phyloP scores from a whole-genome alignment of 345 rosid species.

The Carallia brachiata region DNA sequence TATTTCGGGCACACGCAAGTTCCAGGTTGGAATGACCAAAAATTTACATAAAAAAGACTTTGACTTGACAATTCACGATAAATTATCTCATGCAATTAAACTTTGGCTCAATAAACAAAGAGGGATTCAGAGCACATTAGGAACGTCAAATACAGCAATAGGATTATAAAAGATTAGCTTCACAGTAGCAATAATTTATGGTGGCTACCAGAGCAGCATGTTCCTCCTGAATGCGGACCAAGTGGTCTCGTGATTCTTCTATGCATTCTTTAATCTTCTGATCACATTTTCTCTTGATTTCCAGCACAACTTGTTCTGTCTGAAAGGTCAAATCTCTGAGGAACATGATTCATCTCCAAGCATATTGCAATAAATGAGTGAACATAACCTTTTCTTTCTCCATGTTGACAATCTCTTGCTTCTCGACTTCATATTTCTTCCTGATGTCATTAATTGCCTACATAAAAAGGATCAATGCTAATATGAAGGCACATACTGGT shows the following conservation, averaged over 20 bases:
- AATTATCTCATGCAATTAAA: neutral
- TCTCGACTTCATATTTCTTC: slow-evolving; percentile 80
- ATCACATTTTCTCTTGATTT: slow-evolving; percentile 51
- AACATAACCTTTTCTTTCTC: slow-evolving; percentile 65
- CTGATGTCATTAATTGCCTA: slow-evolving; percentile 87
- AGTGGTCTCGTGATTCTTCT: slow-evolving; percentile 55
- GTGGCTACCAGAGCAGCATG: slow-evolving; percentile 61
- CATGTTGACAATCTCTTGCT: slow-evolving; percentile 55
- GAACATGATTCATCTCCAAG: slow-evolving; percentile 15
- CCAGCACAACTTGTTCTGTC: slow-evolving; percentile 53
- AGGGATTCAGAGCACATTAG: neutral
- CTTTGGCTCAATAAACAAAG: neutral
- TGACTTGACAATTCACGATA: neutral
- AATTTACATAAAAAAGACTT: too few species aligned
- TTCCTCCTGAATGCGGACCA: slow-evolving; percentile 52
- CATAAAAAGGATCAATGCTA: slow-evolving; percentile 11
- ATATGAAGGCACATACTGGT: neutral
- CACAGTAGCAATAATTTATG: slow-evolving; percentile 23
- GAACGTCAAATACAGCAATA: neutral
- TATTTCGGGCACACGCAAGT: too few species aligned
- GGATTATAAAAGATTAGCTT: slow-evolving; percentile 14
- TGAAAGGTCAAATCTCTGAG: slow-evolving; percentile 35
- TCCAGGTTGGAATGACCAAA: too few species aligned
- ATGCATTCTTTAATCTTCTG: slow-evolving; percentile 49
- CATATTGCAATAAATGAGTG: slow-evolving; percentile 10